Evolutionary conservation across 805 yeast genomes (phyloP).

Genomic region (Vanderwaltozyma yarrowii): DNA sequence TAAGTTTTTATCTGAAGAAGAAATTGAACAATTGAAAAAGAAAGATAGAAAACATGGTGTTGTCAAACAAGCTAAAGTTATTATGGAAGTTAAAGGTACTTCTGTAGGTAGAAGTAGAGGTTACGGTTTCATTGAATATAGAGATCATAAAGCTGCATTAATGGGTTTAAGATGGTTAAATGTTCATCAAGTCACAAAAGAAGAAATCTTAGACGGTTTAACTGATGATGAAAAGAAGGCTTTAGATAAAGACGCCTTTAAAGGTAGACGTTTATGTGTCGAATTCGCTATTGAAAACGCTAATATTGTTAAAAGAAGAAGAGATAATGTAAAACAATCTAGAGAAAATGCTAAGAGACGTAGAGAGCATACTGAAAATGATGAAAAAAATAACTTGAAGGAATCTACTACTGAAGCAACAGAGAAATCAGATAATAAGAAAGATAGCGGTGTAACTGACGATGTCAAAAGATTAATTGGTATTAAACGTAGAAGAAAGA

Average conservation of each 20-base stretch:
- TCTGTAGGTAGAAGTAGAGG: slow-evolving; percentile 89
- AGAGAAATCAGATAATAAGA: slow-evolving; percentile 8
- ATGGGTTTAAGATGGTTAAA: slow-evolving; percentile 97
- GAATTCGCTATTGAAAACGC: slow-evolving; percentile 97
- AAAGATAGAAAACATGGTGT: slow-evolving; percentile 76
- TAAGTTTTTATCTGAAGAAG: slow-evolving; percentile 31
- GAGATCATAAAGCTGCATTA: slow-evolving; percentile 85
- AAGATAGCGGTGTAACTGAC: slow-evolving; percentile 36
- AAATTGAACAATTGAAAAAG: slow-evolving; percentile 33
- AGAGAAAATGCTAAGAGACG: slow-evolving; percentile 28
- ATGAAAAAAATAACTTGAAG: slow-evolving; percentile 11
- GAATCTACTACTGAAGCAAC: slow-evolving; percentile 21
- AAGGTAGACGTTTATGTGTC: slow-evolving; percentile 70
- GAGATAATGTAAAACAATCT: slow-evolving; percentile 47
- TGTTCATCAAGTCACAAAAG: slow-evolving; percentile 71
- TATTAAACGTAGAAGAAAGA: slow-evolving; percentile 54
- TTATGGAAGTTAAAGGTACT: slow-evolving; percentile 83
- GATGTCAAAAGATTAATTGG: slow-evolving; percentile 57
- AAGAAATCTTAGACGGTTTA: slow-evolving; percentile 64
- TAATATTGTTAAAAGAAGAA: slow-evolving; percentile 82
- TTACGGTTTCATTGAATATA: slow-evolving; percentile 87
- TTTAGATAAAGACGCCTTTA: slow-evolving; percentile 43
- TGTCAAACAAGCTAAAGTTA: slow-evolving; percentile 86
- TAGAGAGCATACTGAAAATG: slow-evolving; percentile 12
- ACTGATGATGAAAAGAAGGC: slow-evolving; percentile 54